These are phyloP conservation scores for Ulota crispa DNA, from an alignment of 225 moss, liverwort and hornwort genomes.

Conservation along the genomic window DNA sequence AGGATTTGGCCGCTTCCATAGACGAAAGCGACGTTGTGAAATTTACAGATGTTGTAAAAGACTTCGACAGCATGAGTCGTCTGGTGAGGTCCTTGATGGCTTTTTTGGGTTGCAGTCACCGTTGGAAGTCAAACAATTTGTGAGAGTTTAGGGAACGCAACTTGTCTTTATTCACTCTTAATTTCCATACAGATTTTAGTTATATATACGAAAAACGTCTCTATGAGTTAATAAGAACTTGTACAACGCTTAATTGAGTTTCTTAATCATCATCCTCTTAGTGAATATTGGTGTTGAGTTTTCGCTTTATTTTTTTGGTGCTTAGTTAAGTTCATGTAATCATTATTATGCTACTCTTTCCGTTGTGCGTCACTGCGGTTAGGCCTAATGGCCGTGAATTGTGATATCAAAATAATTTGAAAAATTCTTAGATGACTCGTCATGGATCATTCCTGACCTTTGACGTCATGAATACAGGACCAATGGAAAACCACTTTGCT, in stretches of 20 bases:
- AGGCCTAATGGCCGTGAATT: background rate
- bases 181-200: background rate
- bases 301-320: background rate
- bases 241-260: background rate
- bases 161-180: background rate
- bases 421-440: background rate
- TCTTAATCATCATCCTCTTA: background rate
- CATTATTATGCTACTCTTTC: background rate
- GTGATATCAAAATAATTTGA: background rate
- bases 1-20: slow-evolving; percentile 69
- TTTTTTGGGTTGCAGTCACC: background rate
- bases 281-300: background rate
- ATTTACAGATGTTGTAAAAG: slow-evolving; percentile 92
- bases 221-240: background rate
- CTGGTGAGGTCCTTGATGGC: slow-evolving; percentile 57
- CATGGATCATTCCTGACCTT: slow-evolving; percentile 7
- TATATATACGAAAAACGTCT: background rate
- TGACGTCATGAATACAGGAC: slow-evolving; percentile 52
- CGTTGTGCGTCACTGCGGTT: background rate
- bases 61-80: slow-evolving; percentile 86
- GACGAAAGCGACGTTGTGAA: slow-evolving; percentile 81
- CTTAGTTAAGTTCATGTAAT: background rate
- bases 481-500: slow-evolving; percentile 98
- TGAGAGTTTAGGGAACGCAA: background rate
- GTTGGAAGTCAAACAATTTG: background rate